Percentiles rank a stretch among this genome's conserved stretches.
phyloP scores from a whole-genome alignment of 768 basidiomycete genomes.

The Termitomyces heimii region DNA sequence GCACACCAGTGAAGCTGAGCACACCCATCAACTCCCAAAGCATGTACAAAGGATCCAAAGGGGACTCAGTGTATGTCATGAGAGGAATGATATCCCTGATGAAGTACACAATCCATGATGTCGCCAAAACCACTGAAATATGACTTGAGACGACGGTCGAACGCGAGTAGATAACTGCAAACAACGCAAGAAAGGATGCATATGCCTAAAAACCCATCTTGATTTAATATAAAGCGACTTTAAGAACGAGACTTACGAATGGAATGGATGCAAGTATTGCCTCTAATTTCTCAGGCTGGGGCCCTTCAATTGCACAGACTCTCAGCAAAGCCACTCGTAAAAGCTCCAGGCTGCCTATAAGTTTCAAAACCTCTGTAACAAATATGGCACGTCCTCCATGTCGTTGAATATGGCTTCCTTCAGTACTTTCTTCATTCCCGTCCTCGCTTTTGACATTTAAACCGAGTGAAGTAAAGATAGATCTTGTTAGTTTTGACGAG shows the following conservation, averaged over 20 bases:
- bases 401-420: slow-evolving; percentile 3
- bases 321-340: slow-evolving; percentile 10
- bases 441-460: not conserved
- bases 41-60: slow-evolving; percentile 39
- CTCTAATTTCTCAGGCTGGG: not conserved
- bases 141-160: slow-evolving; percentile 4
- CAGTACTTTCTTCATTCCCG: not conserved
- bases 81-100: slow-evolving; percentile 59
- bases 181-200: slow-evolving; percentile 8
- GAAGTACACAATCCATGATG: slow-evolving; percentile 31
- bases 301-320: not conserved
- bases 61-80: slow-evolving; percentile 40
- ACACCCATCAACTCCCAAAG: slow-evolving; percentile 50
- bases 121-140: slow-evolving; percentile 3
- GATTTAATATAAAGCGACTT: not conserved
- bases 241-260: slow-evolving; percentile 2
- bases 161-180: slow-evolving; percentile 3
- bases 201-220: slow-evolving; percentile 6
- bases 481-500: slow-evolving; percentile 2
- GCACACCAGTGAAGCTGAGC: slow-evolving; percentile 35
- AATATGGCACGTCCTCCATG: slow-evolving; percentile 12
- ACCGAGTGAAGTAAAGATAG: slow-evolving; percentile 1
- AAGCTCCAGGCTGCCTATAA: slow-evolving; percentile 10
- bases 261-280: slow-evolving; percentile 2
- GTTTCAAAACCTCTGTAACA: slow-evolving; percentile 4